Evolutionary conservation across 768 basidiomycete genomes (phyloP).

Genomic region (Amyloporia xantha): DNA sequence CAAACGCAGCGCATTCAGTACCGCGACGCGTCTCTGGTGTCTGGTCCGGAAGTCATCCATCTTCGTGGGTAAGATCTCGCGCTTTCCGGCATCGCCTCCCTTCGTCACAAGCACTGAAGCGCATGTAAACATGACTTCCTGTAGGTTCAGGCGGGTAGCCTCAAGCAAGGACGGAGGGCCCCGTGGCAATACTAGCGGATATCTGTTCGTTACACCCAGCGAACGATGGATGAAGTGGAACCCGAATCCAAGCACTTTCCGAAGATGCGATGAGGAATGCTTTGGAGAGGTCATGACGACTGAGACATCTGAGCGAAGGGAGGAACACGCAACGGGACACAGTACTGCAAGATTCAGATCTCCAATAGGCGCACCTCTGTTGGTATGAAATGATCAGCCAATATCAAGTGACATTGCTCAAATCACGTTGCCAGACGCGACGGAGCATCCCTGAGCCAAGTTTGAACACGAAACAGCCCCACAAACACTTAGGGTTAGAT

Average conservation of each 20-base stretch:
- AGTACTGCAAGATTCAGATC: constrained; percentile 13
- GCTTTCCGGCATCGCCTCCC: constrained; percentile 48
- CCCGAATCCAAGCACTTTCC: constrained; percentile 37
- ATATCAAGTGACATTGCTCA: constrained; percentile 14
- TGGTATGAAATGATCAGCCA: constrained; percentile 5
- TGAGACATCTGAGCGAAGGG: constrained; percentile 5
- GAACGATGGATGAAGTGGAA: constrained; percentile 12
- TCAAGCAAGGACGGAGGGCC: constrained; percentile 32
- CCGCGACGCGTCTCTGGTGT: constrained; percentile 52
- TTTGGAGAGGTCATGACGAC: constrained; percentile 33
- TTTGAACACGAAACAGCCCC: constrained; percentile 26
- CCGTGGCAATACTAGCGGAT: constrained; percentile 46
- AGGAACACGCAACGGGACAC: constrained; percentile 3
- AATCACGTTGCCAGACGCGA: constrained; percentile 12
- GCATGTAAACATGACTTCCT: constrained; percentile 7
- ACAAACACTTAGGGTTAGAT: constrained; percentile 55
- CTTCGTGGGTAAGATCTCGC: constrained; percentile 24
- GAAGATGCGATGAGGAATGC: constrained; percentile 40
- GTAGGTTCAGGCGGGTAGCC: constrained; percentile 5
- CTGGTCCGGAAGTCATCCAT: constrained; percentile 11
- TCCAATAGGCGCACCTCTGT: constrained; percentile 7
- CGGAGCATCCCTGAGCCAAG: constrained; percentile 24
- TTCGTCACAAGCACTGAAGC: constrained; percentile 18
- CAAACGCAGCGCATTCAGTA: constrained; percentile 13
- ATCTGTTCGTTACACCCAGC: constrained; percentile 33